These are phyloP conservation scores for Talaromyces sp. DNA, from an alignment of 2,329 filamentous ascomycete species.

Conservation along the genomic window DNA sequence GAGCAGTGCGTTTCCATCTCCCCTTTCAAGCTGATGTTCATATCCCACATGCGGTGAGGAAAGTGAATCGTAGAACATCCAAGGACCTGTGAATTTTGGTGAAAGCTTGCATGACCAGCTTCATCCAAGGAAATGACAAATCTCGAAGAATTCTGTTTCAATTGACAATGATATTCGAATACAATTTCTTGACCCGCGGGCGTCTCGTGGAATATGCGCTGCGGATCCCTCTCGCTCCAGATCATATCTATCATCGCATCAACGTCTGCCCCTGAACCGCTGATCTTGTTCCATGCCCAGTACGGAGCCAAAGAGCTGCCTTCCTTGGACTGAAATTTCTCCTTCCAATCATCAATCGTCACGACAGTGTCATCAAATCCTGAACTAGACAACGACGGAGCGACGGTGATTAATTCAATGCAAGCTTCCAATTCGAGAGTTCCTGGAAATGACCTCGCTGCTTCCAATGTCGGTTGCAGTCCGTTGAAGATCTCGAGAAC, in stretches of 20 bases:
- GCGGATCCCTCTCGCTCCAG: slow-evolving; percentile 22
- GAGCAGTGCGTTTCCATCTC: slow-evolving; percentile 21
- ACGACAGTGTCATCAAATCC: slow-evolving; percentile 21
- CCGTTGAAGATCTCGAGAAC: slow-evolving; percentile 28
- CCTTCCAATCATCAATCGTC: slow-evolving; percentile 29
- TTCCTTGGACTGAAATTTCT: slow-evolving; percentile 32
- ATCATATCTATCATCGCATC: slow-evolving; percentile 38
- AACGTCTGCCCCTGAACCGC: slow-evolving; percentile 35
- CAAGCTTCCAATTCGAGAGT: slow-evolving; percentile 35
- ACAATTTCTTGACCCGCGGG: slow-evolving; percentile 25
- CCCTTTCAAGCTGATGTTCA: slow-evolving; percentile 32
- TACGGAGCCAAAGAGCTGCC: neutral
- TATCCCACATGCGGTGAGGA: slow-evolving; percentile 41
- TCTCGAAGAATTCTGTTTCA: slow-evolving; percentile 24
- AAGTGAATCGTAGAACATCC: slow-evolving; percentile 40
- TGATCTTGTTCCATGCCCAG: slow-evolving; percentile 5
- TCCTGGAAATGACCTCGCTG: slow-evolving; percentile 35
- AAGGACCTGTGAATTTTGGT: slow-evolving; percentile 26
- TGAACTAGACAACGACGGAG: slow-evolving; percentile 23
- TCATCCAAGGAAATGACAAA: slow-evolving; percentile 36
- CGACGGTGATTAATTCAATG: slow-evolving; percentile 36
- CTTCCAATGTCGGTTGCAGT: slow-evolving; percentile 33
- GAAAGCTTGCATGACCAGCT: slow-evolving; percentile 29
- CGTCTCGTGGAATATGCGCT: slow-evolving; percentile 29
- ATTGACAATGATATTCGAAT: slow-evolving; percentile 43